Conservation (phyloP, 257 asterid genomes). For the Prunella vulgaris region DNA sequence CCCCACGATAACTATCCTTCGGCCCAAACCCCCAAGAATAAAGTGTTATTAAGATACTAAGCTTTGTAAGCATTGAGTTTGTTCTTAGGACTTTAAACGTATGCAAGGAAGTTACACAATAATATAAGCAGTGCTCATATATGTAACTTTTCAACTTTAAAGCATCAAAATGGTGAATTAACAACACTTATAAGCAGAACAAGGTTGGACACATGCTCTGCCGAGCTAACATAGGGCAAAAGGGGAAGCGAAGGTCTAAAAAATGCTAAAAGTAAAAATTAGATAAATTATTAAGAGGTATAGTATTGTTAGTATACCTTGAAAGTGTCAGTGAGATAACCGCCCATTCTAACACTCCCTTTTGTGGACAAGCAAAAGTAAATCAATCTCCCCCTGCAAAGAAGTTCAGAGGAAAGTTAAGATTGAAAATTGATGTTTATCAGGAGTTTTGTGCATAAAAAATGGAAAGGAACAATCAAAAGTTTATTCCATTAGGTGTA, state of each 20-base stretch:
- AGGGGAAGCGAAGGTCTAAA: neutral
- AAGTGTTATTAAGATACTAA: neutral
- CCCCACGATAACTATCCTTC: neutral
- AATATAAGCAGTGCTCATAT: neutral
- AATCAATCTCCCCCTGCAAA: slow-evolving; percentile 57
- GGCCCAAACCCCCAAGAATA: neutral
- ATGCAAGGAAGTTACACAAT: neutral
- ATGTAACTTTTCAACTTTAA: neutral
- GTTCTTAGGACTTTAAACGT: neutral
- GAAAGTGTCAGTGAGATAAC: slow-evolving; percentile 49
- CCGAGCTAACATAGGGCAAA: neutral
- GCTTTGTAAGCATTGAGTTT: neutral
- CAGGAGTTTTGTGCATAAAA: neutral
- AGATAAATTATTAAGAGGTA: neutral
- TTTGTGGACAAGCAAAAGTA: slow-evolving; percentile 54
- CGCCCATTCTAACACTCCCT: slow-evolving; percentile 56
- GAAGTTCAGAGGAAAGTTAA: slow-evolving; percentile 10
- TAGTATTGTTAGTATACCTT: slow-evolving; percentile 33
- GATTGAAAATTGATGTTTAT: neutral
- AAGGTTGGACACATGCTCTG: neutral
- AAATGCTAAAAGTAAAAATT: neutral
- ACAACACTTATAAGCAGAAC: neutral
- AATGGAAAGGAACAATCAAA: neutral
- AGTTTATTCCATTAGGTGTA: neutral
- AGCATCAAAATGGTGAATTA: neutral